Conservation (phyloP, 116 monocot species). For the Posidonia oceanica region DNA sequence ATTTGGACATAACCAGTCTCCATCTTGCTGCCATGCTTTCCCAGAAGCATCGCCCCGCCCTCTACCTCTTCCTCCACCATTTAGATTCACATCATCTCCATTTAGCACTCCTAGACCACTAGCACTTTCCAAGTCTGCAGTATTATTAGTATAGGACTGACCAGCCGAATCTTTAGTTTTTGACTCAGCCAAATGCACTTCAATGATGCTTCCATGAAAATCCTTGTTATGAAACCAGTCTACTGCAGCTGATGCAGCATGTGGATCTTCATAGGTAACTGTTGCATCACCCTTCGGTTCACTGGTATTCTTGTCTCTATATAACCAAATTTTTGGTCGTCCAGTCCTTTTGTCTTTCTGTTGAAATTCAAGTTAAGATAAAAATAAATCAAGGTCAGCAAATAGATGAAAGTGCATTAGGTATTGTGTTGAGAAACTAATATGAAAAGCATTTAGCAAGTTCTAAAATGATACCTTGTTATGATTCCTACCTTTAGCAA, state of each 20-base stretch:
- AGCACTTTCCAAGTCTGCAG: conserved; percentile 11
- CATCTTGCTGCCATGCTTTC: conserved; percentile 98
- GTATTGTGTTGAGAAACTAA: not conserved
- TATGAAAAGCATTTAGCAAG: not conserved
- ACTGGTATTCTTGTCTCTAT: conserved; percentile 77
- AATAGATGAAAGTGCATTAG: not conserved
- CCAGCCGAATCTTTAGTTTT: conserved; percentile 60
- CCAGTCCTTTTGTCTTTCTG: conserved; percentile 97
- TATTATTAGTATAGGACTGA: conserved; percentile 5
- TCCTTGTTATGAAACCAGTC: conserved; percentile 97
- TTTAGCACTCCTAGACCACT: conserved; percentile 26
- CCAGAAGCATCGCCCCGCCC: conserved; percentile 60
- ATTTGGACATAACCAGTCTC: conserved; percentile 99
- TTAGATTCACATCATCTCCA: conserved; percentile 13
- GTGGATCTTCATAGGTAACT: conserved; percentile 96
- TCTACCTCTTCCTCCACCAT: conserved; percentile 54
- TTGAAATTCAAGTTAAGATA: conserved; percentile 1
- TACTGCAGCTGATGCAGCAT: conserved; percentile 91
- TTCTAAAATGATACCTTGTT: conserved; percentile 46
- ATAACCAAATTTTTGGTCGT: conserved; percentile 89
- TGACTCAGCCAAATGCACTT: conserved; percentile 78
- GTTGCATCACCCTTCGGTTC: conserved; percentile 99
- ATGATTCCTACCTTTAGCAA: conserved; percentile 42
- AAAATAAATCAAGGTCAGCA: not conserved
- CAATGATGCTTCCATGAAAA: conserved; percentile 81